Evolutionary conservation across 805 yeast genomes (phyloP).

Genomic region (Cyberlindnera maclurae): DNA sequence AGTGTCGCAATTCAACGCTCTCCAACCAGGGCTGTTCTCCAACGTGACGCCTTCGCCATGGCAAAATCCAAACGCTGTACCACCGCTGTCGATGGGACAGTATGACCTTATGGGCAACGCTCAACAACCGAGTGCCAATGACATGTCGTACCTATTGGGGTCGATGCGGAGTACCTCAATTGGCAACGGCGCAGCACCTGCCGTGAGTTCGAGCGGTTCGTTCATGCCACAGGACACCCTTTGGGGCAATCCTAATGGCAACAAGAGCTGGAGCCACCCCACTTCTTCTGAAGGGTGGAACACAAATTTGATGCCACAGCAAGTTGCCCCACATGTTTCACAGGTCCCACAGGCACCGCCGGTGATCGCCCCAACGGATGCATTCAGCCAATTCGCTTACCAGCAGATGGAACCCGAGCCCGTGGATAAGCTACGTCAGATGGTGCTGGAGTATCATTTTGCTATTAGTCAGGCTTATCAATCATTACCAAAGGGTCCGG

Average conservation of each 20-base stretch:
- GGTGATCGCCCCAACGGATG: neutral
- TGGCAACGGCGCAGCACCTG: neutral
- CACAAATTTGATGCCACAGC: neutral
- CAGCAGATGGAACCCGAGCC: neutral
- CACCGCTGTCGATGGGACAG: neutral
- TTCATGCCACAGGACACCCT: conserved; percentile 4
- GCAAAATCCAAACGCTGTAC: neutral
- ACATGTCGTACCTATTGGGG: neutral
- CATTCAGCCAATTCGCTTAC: neutral
- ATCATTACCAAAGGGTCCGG: neutral
- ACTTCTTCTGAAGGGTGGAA: neutral
- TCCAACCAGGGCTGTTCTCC: neutral
- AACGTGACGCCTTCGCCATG: neutral
- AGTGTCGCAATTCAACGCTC: conserved; percentile 1
- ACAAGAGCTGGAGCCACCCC: neutral
- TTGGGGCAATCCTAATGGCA: conserved; percentile 2
- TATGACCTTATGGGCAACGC: neutral
- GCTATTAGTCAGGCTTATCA: neutral
- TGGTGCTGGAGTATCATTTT: neutral
- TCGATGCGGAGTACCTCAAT: neutral
- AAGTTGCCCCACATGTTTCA: neutral
- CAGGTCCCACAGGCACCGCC: neutral
- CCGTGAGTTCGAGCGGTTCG: neutral
- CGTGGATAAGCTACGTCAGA: neutral
- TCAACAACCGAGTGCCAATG: neutral